phyloP scores from a whole-genome alignment of 2,329 filamentous ascomycete genomes.

The Tolypocladium ovalisporum region DNA sequence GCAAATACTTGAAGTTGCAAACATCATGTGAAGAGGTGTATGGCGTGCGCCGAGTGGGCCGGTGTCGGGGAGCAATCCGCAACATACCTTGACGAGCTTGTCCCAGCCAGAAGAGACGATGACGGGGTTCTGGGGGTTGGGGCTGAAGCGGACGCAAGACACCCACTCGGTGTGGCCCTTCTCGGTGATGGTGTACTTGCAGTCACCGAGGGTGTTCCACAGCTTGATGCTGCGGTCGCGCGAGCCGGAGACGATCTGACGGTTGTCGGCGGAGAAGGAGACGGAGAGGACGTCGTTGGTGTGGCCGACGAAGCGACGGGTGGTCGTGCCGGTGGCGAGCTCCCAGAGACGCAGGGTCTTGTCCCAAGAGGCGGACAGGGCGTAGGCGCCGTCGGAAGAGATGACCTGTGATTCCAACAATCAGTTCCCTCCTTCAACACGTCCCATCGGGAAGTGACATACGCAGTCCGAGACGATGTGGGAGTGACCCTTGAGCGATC shows the following conservation, averaged over 20 bases:
- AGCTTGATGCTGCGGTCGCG: conserved; percentile 99
- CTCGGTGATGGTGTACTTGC: conserved; percentile 99
- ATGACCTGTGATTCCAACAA: conserved; percentile 57
- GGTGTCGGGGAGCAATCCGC: conserved; percentile 1
- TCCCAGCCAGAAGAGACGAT: conserved; percentile 99
- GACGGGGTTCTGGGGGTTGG: conserved; percentile 99
- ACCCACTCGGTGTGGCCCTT: conserved; percentile 99
- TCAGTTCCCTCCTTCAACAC: conserved; percentile 11
- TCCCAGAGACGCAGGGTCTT: conserved; percentile 99
- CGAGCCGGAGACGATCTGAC: conserved; percentile 98
- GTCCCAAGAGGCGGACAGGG: conserved; percentile 98
- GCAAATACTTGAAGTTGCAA: conserved; percentile 96
- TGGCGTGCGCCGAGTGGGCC: not conserved
- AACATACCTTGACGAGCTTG: conserved; percentile 98
- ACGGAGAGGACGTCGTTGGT: conserved; percentile 99
- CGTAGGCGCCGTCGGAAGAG: conserved; percentile 98
- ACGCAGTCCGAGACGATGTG: conserved; percentile 99
- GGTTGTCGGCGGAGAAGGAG: conserved; percentile 99
- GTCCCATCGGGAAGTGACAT: conserved; percentile 37
- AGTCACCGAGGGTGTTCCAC: conserved; percentile 99
- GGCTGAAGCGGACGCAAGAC: conserved; percentile 98
- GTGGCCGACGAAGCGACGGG: conserved; percentile 97
- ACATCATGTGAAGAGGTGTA: conserved; percentile 61
- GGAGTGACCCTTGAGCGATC: conserved; percentile 96
- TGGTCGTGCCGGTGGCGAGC: conserved; percentile 93